Evolutionary conservation across 306 rosid species (phyloP).

Genomic region (Cucurbita pepo): DNA sequence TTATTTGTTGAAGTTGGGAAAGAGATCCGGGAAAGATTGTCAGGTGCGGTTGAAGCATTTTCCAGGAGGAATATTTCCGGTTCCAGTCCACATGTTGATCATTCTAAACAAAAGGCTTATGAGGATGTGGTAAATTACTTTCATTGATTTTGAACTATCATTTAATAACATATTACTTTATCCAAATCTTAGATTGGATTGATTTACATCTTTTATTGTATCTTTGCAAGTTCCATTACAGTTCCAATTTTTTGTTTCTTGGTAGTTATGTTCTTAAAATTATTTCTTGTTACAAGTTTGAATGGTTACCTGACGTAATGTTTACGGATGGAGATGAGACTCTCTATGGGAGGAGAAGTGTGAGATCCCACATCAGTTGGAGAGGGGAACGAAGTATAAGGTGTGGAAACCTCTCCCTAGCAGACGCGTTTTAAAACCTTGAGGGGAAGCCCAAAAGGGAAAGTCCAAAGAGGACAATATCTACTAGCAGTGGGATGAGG

Average conservation of each 20-base stretch:
- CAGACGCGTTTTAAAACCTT: too few relatives aligned
- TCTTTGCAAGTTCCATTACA: background rate
- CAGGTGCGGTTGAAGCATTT: conserved; percentile 81
- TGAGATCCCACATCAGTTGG: too few relatives aligned
- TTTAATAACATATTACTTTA: background rate
- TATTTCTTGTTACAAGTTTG: background rate
- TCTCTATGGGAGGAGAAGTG: background rate
- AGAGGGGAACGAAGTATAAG: too few relatives aligned
- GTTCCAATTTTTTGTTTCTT: background rate
- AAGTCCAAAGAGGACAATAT: too few relatives aligned
- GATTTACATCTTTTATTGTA: background rate
- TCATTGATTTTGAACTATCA: background rate
- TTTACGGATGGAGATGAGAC: background rate
- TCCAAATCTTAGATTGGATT: background rate
- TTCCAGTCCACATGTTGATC: conserved; percentile 58
- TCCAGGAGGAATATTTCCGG: conserved; percentile 44
- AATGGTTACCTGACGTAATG: background rate
- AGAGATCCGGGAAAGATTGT: conserved; percentile 70
- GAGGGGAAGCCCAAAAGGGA: too few relatives aligned
- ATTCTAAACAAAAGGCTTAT: conserved; percentile 34
- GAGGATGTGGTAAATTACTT: conserved; percentile 57
- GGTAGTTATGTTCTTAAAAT: background rate
- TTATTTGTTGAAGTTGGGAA: conserved; percentile 55
- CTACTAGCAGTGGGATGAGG: too few relatives aligned
- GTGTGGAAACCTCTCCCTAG: too few relatives aligned